A percentile compares a stretch with the other conserved stretches of the same genome.
Conservation (phyloP, 2,329 filamentous ascomycete species). For the Teratosphaeriaceae sp. region DNA sequence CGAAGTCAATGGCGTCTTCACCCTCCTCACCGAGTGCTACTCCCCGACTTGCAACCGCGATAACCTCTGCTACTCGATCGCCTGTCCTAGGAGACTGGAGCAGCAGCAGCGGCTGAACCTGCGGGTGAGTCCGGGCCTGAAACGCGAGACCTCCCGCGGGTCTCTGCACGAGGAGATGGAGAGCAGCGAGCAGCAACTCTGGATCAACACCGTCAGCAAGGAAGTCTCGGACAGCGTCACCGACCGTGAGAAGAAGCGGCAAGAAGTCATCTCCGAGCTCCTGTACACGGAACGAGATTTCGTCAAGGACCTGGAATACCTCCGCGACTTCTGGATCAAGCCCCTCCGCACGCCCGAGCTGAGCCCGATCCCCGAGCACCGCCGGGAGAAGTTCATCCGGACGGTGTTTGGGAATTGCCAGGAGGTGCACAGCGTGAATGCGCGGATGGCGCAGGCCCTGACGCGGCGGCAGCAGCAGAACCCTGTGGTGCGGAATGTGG, state of each 20-base stretch:
- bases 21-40: slow-evolving; percentile 92
- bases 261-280: slow-evolving; percentile 96
- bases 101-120: slow-evolving; percentile 92
- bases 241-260: slow-evolving; percentile 91
- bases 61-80: slow-evolving; percentile 95
- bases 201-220: slow-evolving; percentile 98
- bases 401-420: slow-evolving; percentile 95
- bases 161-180: slow-evolving; percentile 76
- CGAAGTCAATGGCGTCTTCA: slow-evolving; percentile 96
- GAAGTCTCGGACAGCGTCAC: slow-evolving; percentile 85
- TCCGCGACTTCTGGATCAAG: slow-evolving; percentile 97
- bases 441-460: slow-evolving; percentile 76
- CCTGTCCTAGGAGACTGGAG: slow-evolving; percentile 85
- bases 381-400: slow-evolving; percentile 83
- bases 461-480: slow-evolving; percentile 86
- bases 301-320: slow-evolving; percentile 95
- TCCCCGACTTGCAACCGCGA: slow-evolving; percentile 95
- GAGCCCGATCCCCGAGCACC: slow-evolving; percentile 82
- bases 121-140: slow-evolving; percentile 83
- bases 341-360: slow-evolving; percentile 69
- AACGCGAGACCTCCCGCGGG: slow-evolving; percentile 59
- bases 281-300: slow-evolving; percentile 99
- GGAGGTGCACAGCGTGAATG: slow-evolving; percentile 90
- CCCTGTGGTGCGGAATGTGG: slow-evolving; percentile 80
- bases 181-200: slow-evolving; percentile 89